Conservation (phyloP, 805 yeast genomes). For the Saturnispora diversa region DNA sequence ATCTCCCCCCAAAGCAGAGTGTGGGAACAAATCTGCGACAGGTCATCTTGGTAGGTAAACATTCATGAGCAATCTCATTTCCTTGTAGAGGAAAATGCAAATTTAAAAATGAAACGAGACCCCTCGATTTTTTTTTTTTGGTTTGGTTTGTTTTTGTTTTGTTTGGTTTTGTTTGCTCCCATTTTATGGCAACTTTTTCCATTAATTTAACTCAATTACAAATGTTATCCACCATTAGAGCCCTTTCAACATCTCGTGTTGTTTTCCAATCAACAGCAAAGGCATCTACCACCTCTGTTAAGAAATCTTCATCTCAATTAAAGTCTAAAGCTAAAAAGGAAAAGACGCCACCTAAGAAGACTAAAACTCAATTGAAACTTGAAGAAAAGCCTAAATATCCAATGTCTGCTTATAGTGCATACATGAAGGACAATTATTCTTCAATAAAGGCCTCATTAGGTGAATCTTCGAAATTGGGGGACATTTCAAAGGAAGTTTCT, state of each 20-base stretch:
- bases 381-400: conserved; percentile 22
- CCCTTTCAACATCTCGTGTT: neutral
- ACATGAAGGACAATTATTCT: conserved; percentile 15
- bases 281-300: no score
- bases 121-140: no score
- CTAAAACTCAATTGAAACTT: conserved; percentile 9
- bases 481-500: conserved; percentile 11
- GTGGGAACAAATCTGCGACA: neutral
- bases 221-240: neutral
- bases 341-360: conserved; percentile 11
- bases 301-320: neutral
- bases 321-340: conserved; percentile 5
- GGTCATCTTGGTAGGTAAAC: no score
- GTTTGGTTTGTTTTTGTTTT: no score
- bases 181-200: no score
- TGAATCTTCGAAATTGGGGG: neutral
- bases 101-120: no score
- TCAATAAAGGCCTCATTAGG: conserved; percentile 5
- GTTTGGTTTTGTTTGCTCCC: no score
- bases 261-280: conserved; percentile 2
- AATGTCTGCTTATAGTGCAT: conserved; percentile 15
- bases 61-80: no score
- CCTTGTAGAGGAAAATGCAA: no score
- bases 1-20: neutral
- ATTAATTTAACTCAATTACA: neutral